These are phyloP conservation scores for Aechmea fasciata DNA, from an alignment of 176 grass and related monocot genomes.

Conservation along the genomic window DNA sequence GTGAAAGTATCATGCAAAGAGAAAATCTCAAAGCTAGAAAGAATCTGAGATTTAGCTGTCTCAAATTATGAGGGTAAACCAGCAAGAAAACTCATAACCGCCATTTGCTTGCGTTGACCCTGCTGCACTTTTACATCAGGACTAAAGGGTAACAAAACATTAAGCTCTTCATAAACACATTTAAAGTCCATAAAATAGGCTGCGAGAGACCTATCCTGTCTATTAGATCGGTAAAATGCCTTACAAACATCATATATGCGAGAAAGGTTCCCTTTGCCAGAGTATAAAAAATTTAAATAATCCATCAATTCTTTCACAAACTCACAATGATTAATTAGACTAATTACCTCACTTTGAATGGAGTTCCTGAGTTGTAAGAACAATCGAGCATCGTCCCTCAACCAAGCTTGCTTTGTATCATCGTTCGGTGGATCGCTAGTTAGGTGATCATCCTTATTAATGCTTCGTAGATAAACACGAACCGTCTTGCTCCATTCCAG, in stretches of 20 bases:
- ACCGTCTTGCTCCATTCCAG: slow-evolving; percentile 3
- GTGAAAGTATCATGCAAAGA: background rate
- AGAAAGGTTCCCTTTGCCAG: background rate
- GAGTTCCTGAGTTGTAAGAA: slow-evolving; percentile 1
- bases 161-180: background rate
- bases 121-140: background rate
- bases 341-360: background rate
- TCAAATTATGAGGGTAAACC: background rate
- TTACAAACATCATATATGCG: background rate
- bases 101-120: background rate
- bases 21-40: background rate
- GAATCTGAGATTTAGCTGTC: background rate
- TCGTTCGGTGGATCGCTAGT: background rate
- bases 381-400: background rate
- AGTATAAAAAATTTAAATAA: slow-evolving; percentile 3
- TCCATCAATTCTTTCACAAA: slow-evolving; percentile 1
- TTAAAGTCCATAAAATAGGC: slow-evolving; percentile 2
- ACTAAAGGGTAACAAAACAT: background rate
- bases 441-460: slow-evolving; percentile 5
- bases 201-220: background rate
- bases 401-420: background rate
- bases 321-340: slow-evolving; percentile 10
- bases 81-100: background rate
- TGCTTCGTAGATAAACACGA: background rate
- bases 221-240: background rate